Evolutionary conservation across 2,329 filamentous ascomycete genomes (phyloP), one percentile per base, ranked within the genome.

Genomic region (Leptographium lundbergii): DNA sequence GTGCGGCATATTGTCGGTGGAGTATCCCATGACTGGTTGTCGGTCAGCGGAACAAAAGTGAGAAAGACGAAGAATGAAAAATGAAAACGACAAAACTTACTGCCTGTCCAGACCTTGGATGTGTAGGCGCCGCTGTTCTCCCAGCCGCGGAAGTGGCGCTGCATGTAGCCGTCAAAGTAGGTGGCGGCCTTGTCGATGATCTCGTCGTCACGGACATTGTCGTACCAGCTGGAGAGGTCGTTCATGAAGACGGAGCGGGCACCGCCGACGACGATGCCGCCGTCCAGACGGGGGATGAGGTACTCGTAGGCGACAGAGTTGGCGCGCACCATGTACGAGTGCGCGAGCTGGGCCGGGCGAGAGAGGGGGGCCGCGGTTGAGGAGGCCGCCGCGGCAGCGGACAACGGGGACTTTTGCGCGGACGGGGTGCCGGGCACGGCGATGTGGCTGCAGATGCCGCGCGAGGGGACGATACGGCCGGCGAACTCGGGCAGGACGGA

Each of bases 151-250:
- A 80, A 80, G 55, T 70, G 70, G 6, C 71, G 66, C 61, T 76
- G 74, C 73, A 80, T 80, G 60, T 77, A 79, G 0, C 69, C 69
- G 34, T 75, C 69, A 61, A 78, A 81, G 64, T 80, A 76, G 36
- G 67, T 57, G 42, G 69, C 67, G 0, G 74, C 74, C 0, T 67
- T 61, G 3, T 72, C 69, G 19, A 82, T 75, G 4, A 76, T 62
- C 10, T 67, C 67, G 13, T 70, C 68, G 63, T 81, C 79, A 55
- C 78, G 73, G 9, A 69, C 70, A 45, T 73, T 76, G 24, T 73
- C 68, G 61, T 75, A 75, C 77, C 78, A 81, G 34, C 70, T 63
- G 9, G 68, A 59, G 11, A 55, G 64, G 14, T 74, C 62, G 17
- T 65, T 45, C 48, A 66, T 64, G 65, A 72, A 78, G 1, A 63